These are phyloP conservation scores for Aspergillus ustus DNA, from an alignment of 2,329 filamentous ascomycete genomes.

Conservation along the genomic window DNA sequence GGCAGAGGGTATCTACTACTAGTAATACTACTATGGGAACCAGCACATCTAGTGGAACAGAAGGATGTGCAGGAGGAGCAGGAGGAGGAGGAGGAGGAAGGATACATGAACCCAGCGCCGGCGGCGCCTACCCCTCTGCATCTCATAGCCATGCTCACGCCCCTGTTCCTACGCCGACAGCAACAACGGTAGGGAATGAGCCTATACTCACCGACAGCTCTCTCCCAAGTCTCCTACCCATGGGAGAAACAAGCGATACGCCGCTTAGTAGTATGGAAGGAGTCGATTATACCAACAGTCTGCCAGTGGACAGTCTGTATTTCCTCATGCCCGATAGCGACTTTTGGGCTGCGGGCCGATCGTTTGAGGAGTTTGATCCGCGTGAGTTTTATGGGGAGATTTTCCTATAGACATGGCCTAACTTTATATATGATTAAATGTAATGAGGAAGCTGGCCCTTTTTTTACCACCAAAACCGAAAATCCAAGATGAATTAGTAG, in stretches of 20 bases:
- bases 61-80: no score
- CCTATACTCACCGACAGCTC: background rate
- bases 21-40: no score
- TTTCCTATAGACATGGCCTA: background rate
- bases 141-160: no score
- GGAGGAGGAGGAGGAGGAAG: background rate
- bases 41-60: no score
- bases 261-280: background rate
- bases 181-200: no score
- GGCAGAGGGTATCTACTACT: background rate
- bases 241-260: background rate
- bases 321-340: background rate
- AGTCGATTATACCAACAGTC: background rate
- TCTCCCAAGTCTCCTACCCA: background rate
- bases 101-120: no score
- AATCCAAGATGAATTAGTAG: background rate
- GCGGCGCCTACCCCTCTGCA: no score
- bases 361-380: background rate
- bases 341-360: background rate
- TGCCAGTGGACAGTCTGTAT: background rate
- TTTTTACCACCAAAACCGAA: background rate
- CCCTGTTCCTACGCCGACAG: background rate
- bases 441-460: background rate
- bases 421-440: background rate
- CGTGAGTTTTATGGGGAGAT: constrained; percentile 1